Evolutionary conservation across 768 basidiomycete species (phyloP).

Genomic region (Xanthoconium stramineum): DNA sequence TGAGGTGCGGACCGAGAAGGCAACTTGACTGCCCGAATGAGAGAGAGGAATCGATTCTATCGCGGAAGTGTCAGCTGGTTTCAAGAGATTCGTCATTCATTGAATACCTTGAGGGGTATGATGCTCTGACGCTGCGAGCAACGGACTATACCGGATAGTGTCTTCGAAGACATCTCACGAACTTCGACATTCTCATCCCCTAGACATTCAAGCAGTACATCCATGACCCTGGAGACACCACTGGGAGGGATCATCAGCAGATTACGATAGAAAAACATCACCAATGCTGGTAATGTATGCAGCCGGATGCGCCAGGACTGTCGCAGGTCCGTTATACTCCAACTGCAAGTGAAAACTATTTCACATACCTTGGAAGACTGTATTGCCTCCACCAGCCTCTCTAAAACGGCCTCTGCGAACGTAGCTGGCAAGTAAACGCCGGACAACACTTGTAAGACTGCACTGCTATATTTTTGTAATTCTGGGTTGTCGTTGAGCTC

Average conservation of each 20-base stretch:
- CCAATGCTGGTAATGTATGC: constrained; percentile 82
- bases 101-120: constrained; percentile 69
- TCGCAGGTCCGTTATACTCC: constrained; percentile 8
- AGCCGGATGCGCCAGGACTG: constrained; percentile 91
- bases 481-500: constrained; percentile 86
- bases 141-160: constrained; percentile 80
- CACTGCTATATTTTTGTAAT: constrained; percentile 75
- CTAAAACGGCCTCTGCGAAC: constrained; percentile 58
- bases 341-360: not conserved
- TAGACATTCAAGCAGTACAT: constrained; percentile 78
- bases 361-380: constrained; percentile 68
- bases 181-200: constrained; percentile 92
- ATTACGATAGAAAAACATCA: constrained; percentile 90
- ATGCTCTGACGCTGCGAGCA: constrained; percentile 90
- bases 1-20: constrained; percentile 65
- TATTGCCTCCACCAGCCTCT: constrained; percentile 65
- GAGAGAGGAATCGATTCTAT: constrained; percentile 76
- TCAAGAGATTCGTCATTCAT: not conserved
- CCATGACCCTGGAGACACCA: constrained; percentile 71
- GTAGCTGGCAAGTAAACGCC: constrained; percentile 71
- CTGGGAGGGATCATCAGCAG: constrained; percentile 69
- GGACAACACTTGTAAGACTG: constrained; percentile 78
- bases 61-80: constrained; percentile 4
- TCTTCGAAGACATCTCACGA: constrained; percentile 85
- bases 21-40: constrained; percentile 58